These are phyloP conservation scores for Leccinum subrobustum DNA, from an alignment of 1,284 basidiomycete species.

Conservation along the genomic window DNA sequence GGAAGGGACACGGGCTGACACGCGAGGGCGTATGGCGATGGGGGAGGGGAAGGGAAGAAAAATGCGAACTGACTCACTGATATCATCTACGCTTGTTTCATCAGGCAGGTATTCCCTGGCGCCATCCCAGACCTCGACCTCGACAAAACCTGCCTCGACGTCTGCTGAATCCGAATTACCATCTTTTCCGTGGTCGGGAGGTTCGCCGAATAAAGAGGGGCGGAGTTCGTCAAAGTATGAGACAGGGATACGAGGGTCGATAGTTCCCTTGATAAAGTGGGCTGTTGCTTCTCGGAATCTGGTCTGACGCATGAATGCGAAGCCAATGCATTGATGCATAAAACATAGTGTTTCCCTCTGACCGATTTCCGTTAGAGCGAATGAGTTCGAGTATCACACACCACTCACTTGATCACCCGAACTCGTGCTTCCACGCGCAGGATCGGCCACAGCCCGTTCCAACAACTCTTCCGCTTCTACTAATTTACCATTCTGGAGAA, in stretches of 20 bases:
- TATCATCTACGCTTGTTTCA: slow-evolving; percentile 65
- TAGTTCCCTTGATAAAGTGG: slow-evolving; percentile 65
- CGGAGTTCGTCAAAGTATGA: slow-evolving; percentile 74
- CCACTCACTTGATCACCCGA: slow-evolving; percentile 14
- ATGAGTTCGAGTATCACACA: background rate
- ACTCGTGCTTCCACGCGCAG: slow-evolving; percentile 9
- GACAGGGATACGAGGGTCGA: slow-evolving; percentile 75
- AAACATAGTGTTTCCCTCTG: slow-evolving; percentile 69
- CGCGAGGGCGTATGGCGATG: slow-evolving; percentile 18
- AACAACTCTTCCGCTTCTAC: slow-evolving; percentile 64
- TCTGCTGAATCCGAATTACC: slow-evolving; percentile 33
- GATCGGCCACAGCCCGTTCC: slow-evolving; percentile 34
- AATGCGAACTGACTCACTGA: slow-evolving; percentile 58
- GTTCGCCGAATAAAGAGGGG: slow-evolving; percentile 50
- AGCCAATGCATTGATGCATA: slow-evolving; percentile 75
- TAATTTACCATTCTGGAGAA: slow-evolving; percentile 63
- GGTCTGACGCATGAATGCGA: slow-evolving; percentile 68
- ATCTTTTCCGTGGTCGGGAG: background rate
- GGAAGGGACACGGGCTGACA: slow-evolving; percentile 12
- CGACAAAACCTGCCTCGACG: slow-evolving; percentile 56
- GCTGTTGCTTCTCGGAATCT: slow-evolving; percentile 77
- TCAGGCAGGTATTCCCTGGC: slow-evolving; percentile 63
- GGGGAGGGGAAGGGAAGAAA: slow-evolving; percentile 20
- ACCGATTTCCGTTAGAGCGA: slow-evolving; percentile 3
- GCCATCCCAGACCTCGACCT: slow-evolving; percentile 61